These are phyloP conservation scores for Cladorrhinum sp. DNA, from an alignment of 2,329 filamentous ascomycete species.

Conservation along the genomic window DNA sequence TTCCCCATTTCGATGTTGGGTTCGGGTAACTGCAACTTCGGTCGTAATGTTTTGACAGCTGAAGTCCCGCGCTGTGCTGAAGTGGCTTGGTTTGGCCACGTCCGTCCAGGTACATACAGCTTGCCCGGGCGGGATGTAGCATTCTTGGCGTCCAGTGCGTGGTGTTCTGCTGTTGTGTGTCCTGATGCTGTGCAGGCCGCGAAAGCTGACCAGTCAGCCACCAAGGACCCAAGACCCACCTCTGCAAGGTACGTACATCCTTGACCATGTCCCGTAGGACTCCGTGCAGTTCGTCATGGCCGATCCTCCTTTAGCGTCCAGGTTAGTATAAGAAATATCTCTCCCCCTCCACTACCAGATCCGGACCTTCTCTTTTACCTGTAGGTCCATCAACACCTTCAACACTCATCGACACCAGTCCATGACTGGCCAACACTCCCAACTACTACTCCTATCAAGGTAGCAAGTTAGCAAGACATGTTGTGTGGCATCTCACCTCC, in stretches of 20 bases:
- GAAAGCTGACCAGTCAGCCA: conserved; percentile 9
- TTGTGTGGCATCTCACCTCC: conserved; percentile 23
- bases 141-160: background rate
- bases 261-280: background rate
- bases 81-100: conserved; percentile 4
- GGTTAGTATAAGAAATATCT: background rate
- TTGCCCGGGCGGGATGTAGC: background rate
- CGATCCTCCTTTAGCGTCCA: background rate
- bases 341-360: background rate
- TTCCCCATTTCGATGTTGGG: background rate
- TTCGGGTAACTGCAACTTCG: background rate
- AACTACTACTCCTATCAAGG: conserved; percentile 1
- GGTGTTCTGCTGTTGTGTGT: background rate
- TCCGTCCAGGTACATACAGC: background rate
- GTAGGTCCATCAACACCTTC: background rate
- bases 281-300: background rate
- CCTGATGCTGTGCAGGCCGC: conserved; percentile 7
- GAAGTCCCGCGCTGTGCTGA: background rate
- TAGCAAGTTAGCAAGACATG: conserved; percentile 8
- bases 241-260: conserved; percentile 1
- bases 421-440: conserved; percentile 1
- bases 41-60: conserved; percentile 9
- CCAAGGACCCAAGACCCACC: background rate
- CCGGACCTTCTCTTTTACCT: background rate
- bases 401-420: background rate